Base-by-base conservation (phyloP, 495 filamentous ascomycete genomes). In the Neurospora tetrasperma region DNA sequence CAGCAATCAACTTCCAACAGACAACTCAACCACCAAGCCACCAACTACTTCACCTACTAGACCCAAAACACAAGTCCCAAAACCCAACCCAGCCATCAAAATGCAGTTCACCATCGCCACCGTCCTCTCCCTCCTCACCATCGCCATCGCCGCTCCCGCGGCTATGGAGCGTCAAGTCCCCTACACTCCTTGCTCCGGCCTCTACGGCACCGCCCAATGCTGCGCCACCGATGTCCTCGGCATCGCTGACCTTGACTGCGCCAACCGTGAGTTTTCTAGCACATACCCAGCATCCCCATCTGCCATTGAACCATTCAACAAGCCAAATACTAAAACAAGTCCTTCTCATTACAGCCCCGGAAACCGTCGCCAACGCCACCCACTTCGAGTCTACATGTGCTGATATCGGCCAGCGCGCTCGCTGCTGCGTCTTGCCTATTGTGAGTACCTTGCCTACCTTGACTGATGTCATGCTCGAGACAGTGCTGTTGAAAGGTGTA, bases 181-280 rank as follows among this genome's bases (percentile, higher is more conserved):
- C 23, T 84, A 82, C 72, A 71, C 59, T 9, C 73, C 83, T 0
- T 84, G 83, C 80, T 73, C 78, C 4, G 83, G 83, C 5, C 79
- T 83, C 68, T 84, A 84, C 76, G 76, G 75, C 74, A 82, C 73
- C 20, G 12, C 80, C 3, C 80, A 83, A 72, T 84, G 83, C 80
- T 84, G 83, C 72, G 81, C 82, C 5, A 83, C 82, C 5, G 83
- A 84, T 72, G 80, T 84, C 20, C 81, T 84, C 8, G 82, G 83
- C 42, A 69, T 84, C 54, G 82, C 79, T 0, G 78, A 84, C 71
- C 80, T 84, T 12, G 82, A 85, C 78, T 85, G 83, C 78, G 79
- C 74, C 41, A 76, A 79, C 74, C 82, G 79, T 81, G 70, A 69
- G 79, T 40, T 39, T 39, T 9, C 39, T 1, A 39, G 8, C 8